Evolutionary conservation across 2,329 filamentous ascomycete genomes (phyloP), one percentile per base, ranked within the genome.

Genomic region (Huntiella bhutanensis): DNA sequence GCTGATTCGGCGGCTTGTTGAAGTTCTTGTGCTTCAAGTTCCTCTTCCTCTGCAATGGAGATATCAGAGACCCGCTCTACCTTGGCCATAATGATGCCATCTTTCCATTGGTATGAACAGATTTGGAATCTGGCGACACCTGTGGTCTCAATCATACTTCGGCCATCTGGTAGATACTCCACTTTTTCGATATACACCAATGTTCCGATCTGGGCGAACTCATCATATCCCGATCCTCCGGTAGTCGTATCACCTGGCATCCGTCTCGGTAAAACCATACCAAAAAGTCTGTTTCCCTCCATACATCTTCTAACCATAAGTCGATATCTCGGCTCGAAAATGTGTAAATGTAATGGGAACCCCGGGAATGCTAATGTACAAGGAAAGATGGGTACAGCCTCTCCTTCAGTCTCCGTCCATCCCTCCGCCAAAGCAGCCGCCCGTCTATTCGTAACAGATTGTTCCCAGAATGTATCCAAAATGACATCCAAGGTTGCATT

Each of bases 321-420:
- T 5, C 84, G 75, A 58, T 94, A 94, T 5, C 82, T 73, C n/a
- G 83, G 82, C 58, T 94, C 87, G 56, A 93, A 94, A n/a, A 95
- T 74, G 55, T 92, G 82, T 3, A 94, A 65, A 53, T 91, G 91
- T 0, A 83, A 87, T 0, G 81, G 84, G 74, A 88, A 85, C 1
- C 70, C 68, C 1, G 87, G 87, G 54, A 91, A 88, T 0, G 83
- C 73, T 6, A 92, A 62, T 0, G 84, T 85, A 60, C 82, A 91
- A 32, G 92, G 72, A 54, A 94, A 94, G 0, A 94, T 64, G 0
- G 83, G 73, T 3, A 79, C 71, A 33, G 36, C 36, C 10, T 44
- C 41, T 13, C 35, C 46, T 3, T 36, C 5, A 2, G 22, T 11
- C 19, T 77, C 71, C 65, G 46, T 77, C 72, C 46, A 48, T 11